Percentiles rank a stretch among this genome's conserved stretches.
These are phyloP conservation scores for Cordyceps pruinosa DNA, from an alignment of 2,329 filamentous ascomycete species.

Conservation along the genomic window DNA sequence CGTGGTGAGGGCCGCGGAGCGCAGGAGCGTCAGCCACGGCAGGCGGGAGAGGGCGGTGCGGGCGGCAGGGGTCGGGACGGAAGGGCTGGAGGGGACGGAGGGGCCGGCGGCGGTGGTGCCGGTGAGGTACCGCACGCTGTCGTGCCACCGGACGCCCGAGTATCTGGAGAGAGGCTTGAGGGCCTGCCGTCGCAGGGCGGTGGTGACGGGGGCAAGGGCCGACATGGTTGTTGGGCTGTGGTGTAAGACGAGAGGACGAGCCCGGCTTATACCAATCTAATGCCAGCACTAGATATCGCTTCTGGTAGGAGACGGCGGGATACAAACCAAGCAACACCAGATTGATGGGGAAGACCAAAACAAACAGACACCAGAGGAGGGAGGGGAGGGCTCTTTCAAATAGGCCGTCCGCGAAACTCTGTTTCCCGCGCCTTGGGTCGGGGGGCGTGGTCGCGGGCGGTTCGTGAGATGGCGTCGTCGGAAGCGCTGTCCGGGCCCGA, in stretches of 20 bases:
- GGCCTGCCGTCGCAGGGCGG: constrained; percentile 2
- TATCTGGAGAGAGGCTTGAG: constrained; percentile 11
- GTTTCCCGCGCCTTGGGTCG: constrained; percentile 1
- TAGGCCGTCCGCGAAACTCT: constrained; percentile 10
- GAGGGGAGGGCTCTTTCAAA: constrained; percentile 10
- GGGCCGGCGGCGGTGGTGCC: constrained; percentile 6
- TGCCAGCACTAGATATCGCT: not conserved
- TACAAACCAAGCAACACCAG: not conserved
- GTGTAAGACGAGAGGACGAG: constrained; percentile 1
- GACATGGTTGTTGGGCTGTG: constrained; percentile 3
- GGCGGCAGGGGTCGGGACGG: constrained; percentile 2
- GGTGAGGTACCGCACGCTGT: constrained; percentile 10
- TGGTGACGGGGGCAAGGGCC: constrained; percentile 5
- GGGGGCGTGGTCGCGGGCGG: not conserved
- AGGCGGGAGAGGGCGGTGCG: constrained; percentile 16
- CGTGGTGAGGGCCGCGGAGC: constrained; percentile 22
- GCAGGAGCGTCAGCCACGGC: constrained; percentile 18
- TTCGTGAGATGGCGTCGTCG: constrained; percentile 6
- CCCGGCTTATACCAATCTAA: not conserved
- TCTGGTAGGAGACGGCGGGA: not conserved
- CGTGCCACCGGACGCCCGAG: constrained; percentile 5
- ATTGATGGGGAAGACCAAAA: not conserved
- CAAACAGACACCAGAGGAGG: not conserved
- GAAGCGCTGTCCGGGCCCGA: constrained; percentile 10
- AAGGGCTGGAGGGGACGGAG: not conserved